phyloP scores from a whole-genome alignment of 495 filamentous ascomycete species.

The Lasiosphaeria hispida region DNA sequence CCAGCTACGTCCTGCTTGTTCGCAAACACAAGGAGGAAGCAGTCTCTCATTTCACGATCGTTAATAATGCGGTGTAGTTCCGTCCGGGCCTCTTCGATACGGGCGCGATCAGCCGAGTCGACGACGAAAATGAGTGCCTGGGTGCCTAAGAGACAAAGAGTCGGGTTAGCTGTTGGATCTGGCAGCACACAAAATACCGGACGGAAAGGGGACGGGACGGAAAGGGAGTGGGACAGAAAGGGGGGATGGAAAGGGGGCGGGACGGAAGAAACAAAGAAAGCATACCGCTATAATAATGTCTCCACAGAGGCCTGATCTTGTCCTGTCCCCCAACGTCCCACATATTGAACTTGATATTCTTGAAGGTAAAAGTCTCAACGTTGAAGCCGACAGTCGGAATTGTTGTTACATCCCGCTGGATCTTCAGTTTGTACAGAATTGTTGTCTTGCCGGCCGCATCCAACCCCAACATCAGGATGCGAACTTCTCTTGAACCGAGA shows the following conservation, averaged over 20 bases:
- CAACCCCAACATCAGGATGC: constrained; percentile 93
- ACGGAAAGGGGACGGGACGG: neutral
- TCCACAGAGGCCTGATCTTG: constrained; percentile 97
- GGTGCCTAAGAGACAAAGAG: constrained; percentile 57
- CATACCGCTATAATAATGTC: constrained; percentile 96
- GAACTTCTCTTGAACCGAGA: constrained; percentile 98
- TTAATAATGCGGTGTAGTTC: constrained; percentile 95
- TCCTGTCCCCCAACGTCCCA: constrained; percentile 99
- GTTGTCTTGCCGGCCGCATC: constrained; percentile 99
- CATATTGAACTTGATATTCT: constrained; percentile 99
- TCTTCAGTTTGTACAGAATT: constrained; percentile 99
- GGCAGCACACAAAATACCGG: neutral
- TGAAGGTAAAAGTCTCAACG: constrained; percentile 98
- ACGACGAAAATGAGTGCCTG: constrained; percentile 98
- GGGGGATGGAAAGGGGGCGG: neutral
- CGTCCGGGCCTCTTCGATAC: constrained; percentile 84
- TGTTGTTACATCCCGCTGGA: constrained; percentile 97
- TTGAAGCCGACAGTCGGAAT: constrained; percentile 99
- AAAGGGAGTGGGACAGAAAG: no score
- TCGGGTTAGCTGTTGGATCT: neutral
- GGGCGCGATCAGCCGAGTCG: constrained; percentile 80
- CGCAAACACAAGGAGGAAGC: constrained; percentile 88
- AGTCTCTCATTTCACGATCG: constrained; percentile 98
- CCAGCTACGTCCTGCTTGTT: constrained; percentile 94
- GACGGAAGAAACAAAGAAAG: constrained; percentile 13